Percentiles rank a stretch among this genome's conserved stretches.
Evolutionary conservation across 805 yeast species (phyloP).

Genomic region (Hanseniaspora nectarophila): DNA sequence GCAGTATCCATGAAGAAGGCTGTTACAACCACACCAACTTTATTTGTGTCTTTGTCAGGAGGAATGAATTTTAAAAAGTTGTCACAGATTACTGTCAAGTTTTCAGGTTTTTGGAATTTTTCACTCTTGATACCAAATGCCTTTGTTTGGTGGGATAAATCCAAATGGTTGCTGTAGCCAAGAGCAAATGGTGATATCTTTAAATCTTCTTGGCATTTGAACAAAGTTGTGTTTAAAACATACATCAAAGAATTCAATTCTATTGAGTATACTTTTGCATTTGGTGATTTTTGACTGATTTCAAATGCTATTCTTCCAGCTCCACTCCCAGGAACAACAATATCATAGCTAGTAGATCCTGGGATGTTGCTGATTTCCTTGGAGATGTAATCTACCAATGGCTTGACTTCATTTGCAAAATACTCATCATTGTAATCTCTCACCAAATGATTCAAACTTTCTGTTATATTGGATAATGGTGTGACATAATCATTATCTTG

Average conservation of each 20-base stretch:
- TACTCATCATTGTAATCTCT: slow-evolving; percentile 57
- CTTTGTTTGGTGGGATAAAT: slow-evolving; percentile 40
- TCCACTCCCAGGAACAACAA: slow-evolving; percentile 82
- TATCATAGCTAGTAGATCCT: slow-evolving; percentile 33
- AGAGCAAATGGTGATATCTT: slow-evolving; percentile 45
- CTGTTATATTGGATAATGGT: slow-evolving; percentile 41
- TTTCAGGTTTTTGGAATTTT: slow-evolving; percentile 33
- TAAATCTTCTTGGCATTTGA: slow-evolving; percentile 24
- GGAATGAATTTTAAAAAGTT: slow-evolving; percentile 51
- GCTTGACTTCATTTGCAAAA: slow-evolving; percentile 40
- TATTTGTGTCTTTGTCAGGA: slow-evolving; percentile 22
- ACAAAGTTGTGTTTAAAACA: slow-evolving; percentile 50
- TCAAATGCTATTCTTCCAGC: slow-evolving; percentile 67
- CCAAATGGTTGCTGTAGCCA: slow-evolving; percentile 53
- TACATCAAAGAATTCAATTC: slow-evolving; percentile 73
- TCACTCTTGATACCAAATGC: slow-evolving; percentile 23
- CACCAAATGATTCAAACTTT: slow-evolving; percentile 59
- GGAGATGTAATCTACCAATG: slow-evolving; percentile 42
- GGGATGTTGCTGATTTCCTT: slow-evolving; percentile 15
- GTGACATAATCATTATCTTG: neutral
- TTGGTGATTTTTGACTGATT: slow-evolving; percentile 31
- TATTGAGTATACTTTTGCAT: slow-evolving; percentile 51
- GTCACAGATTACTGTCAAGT: slow-evolving; percentile 39
- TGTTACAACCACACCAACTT: slow-evolving; percentile 46
- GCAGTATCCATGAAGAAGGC: slow-evolving; percentile 89